These are phyloP conservation scores for Glycine tomentella DNA, from an alignment of 306 rosid genomes.

Conservation along the genomic window DNA sequence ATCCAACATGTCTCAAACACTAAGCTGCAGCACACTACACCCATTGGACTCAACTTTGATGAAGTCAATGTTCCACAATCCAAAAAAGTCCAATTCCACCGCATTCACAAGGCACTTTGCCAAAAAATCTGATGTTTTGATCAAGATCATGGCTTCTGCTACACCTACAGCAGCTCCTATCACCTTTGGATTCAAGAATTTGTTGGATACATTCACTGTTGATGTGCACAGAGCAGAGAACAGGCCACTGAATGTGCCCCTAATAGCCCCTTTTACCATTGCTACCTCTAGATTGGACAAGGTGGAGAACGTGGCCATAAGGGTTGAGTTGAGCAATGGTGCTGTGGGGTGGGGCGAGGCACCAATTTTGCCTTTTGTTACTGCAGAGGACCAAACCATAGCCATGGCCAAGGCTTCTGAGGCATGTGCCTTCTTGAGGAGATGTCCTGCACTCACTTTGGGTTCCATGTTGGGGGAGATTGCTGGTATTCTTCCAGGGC, in stretches of 20 bases:
- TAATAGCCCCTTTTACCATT: slow-evolving; percentile 79
- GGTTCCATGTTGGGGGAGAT: slow-evolving; percentile 68
- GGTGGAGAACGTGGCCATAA: slow-evolving; percentile 90
- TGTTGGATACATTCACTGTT: slow-evolving; percentile 75
- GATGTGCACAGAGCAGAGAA: slow-evolving; percentile 85
- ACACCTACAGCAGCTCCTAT: slow-evolving; percentile 48
- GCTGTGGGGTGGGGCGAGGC: slow-evolving; percentile 95
- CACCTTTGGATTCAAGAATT: slow-evolving; percentile 69
- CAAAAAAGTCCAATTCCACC: slow-evolving; percentile 17
- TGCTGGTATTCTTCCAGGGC: slow-evolving; percentile 78
- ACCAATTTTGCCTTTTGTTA: slow-evolving; percentile 86
- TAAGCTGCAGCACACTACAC: background rate
- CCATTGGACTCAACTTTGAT: slow-evolving; percentile 48
- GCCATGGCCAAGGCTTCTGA: slow-evolving; percentile 83
- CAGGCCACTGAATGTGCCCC: slow-evolving; percentile 77
- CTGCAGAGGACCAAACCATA: slow-evolving; percentile 84
- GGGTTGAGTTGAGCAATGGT: slow-evolving; percentile 84
- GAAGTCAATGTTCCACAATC: slow-evolving; percentile 31
- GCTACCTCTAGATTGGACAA: slow-evolving; percentile 79
- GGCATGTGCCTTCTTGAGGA: slow-evolving; percentile 68
- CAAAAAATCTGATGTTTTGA: slow-evolving; percentile 24
- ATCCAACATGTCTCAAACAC: background rate
- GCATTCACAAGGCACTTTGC: background rate
- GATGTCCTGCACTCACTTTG: slow-evolving; percentile 59
- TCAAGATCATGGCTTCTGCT: slow-evolving; percentile 56